A percentile compares a stretch with the other conserved stretches of the same genome.
These are phyloP conservation scores for Phanerodontia chrysosporium DNA, from an alignment of 768 basidiomycete genomes.

Conservation along the genomic window DNA sequence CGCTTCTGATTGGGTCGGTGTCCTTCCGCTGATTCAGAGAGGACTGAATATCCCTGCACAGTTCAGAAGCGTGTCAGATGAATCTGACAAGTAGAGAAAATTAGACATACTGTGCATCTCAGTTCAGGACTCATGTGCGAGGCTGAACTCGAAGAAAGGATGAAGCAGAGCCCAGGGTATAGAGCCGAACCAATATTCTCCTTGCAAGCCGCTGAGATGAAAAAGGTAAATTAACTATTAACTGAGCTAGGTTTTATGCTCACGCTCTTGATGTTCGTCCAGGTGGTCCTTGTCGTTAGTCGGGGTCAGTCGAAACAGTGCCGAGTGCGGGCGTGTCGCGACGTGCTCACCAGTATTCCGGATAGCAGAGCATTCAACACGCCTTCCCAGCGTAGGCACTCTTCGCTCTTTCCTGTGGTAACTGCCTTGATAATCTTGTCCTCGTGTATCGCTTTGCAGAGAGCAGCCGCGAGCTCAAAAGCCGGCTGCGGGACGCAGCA, in stretches of 20 bases:
- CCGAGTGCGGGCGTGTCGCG: too few relatives aligned
- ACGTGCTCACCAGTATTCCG: conserved; percentile 48
- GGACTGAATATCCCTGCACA: conserved; percentile 46
- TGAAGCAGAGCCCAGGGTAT: conserved; percentile 32
- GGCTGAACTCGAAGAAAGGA: conserved; percentile 30
- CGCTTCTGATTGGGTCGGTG: conserved; percentile 40
- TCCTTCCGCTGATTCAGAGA: conserved; percentile 43
- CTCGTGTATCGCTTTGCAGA: conserved; percentile 38
- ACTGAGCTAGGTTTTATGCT: too few relatives aligned
- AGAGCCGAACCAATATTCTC: conserved; percentile 24
- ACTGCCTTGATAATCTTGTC: conserved; percentile 31
- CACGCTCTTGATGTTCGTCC: conserved; percentile 29
- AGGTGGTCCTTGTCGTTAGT: conserved; percentile 21
- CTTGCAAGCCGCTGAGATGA: conserved; percentile 15
- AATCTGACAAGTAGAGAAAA: conserved; percentile 7
- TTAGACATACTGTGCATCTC: conserved; percentile 21
- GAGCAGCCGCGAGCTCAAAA: conserved; percentile 36
- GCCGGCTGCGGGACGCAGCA: conserved; percentile 31
- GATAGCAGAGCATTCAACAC: conserved; percentile 46
- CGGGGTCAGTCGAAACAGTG: background rate
- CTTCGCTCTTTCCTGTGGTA: conserved; percentile 12
- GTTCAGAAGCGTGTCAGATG: conserved; percentile 13
- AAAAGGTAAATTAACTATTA: too few relatives aligned
- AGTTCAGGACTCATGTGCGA: conserved; percentile 26
- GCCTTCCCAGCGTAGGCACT: conserved; percentile 38